phyloP scores from a whole-genome alignment of 352 stramenopile species.

The Phytophthora pluvialis region DNA sequence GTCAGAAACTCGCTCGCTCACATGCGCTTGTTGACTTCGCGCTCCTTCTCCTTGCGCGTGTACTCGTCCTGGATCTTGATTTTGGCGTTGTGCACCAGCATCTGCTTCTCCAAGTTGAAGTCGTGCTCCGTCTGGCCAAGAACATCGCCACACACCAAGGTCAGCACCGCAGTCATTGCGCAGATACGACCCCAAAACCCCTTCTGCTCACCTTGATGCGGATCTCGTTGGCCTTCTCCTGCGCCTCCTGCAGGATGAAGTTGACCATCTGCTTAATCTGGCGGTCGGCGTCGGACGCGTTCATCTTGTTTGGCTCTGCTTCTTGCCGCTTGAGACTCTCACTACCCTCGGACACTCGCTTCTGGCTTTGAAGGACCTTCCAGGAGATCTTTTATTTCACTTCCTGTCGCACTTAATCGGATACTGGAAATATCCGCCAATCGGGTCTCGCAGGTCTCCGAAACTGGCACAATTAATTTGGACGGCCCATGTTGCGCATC shows the following conservation, averaged over 20 bases:
- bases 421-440: slow-evolving; percentile 12
- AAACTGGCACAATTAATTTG: too few species aligned
- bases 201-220: slow-evolving; percentile 90
- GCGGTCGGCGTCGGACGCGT: slow-evolving; percentile 82
- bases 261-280: slow-evolving; percentile 98
- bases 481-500: slow-evolving; percentile 17
- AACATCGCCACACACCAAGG: neutral
- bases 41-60: slow-evolving; percentile 97
- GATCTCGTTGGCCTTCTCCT: slow-evolving; percentile 99
- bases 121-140: slow-evolving; percentile 95
- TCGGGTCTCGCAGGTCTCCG: neutral
- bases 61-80: slow-evolving; percentile 98
- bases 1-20: slow-evolving; percentile 25
- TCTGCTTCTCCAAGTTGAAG: slow-evolving; percentile 99
- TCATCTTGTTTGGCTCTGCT: slow-evolving; percentile 59
- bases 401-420: slow-evolving; percentile 18
- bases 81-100: slow-evolving; percentile 98
- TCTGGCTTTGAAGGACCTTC: slow-evolving; percentile 22
- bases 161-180: neutral
- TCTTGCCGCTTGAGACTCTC: neutral
- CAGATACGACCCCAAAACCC: neutral
- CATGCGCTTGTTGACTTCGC: slow-evolving; percentile 94
- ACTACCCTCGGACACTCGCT: neutral
- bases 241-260: slow-evolving; percentile 99
- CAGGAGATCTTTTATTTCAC: slow-evolving; percentile 18